Evolutionary conservation across 306 rosid genomes (phyloP).

Genomic region (Carpinus fangiana): DNA sequence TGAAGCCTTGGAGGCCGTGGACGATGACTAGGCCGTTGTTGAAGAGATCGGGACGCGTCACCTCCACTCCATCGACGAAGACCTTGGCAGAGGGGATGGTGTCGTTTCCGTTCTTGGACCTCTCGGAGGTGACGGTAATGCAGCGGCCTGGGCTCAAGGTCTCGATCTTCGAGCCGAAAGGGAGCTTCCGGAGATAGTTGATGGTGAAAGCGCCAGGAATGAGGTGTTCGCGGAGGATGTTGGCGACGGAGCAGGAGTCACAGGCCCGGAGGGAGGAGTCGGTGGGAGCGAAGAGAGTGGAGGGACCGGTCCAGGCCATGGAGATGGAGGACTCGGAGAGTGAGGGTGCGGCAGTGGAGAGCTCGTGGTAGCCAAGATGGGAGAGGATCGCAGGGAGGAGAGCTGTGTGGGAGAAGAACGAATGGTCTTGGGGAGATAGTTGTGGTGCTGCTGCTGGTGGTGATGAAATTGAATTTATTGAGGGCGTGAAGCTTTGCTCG

Average conservation of each 20-base stretch:
- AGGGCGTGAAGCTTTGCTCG: conserved; percentile 31
- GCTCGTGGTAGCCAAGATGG: conserved; percentile 65
- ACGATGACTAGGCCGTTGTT: conserved; percentile 59
- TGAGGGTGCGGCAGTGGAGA: conserved; percentile 59
- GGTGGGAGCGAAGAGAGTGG: conserved; percentile 69
- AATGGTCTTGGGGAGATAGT: conserved; percentile 41
- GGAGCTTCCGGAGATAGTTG: conserved; percentile 55
- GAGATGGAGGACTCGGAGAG: conserved; percentile 39
- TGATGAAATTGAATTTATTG: not conserved
- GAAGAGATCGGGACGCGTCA: conserved; percentile 58
- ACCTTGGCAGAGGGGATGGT: conserved; percentile 29
- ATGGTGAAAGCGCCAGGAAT: conserved; percentile 65
- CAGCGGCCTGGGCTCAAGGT: conserved; percentile 72
- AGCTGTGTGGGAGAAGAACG: conserved; percentile 55
- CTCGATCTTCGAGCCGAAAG: conserved; percentile 70
- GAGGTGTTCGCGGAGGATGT: conserved; percentile 63
- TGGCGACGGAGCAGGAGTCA: conserved; percentile 59
- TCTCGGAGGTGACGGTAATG: conserved; percentile 57
- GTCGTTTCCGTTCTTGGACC: conserved; percentile 19
- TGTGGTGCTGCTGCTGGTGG: conserved; percentile 2
- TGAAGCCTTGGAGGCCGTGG: conserved; percentile 68
- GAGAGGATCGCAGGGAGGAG: conserved; percentile 65
- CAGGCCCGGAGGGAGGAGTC: conserved; percentile 55
- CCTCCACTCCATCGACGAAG: conserved; percentile 64
- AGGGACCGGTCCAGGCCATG: conserved; percentile 61